phyloP scores from a whole-genome alignment of 2,329 filamentous ascomycete species.

The Ophiocordyceps camponoti-rufipedis region DNA sequence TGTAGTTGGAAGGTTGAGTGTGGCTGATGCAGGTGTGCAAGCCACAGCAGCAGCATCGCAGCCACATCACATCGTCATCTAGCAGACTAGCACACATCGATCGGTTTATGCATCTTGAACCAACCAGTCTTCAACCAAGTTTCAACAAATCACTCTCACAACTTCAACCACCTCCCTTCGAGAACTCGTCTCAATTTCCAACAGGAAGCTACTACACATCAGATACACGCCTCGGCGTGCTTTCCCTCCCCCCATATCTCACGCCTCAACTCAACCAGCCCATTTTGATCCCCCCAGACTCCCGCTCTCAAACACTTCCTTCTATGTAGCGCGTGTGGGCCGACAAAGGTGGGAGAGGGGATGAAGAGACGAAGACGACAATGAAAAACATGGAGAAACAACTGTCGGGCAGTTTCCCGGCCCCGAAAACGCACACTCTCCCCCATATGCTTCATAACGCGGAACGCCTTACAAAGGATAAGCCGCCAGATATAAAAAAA shows the following conservation, averaged over 20 bases:
- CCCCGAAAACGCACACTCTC: slow-evolving; percentile 5
- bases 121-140: too few relatives aligned
- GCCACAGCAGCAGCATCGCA: too few relatives aligned
- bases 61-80: too few relatives aligned
- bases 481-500: slow-evolving; percentile 1
- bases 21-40: too few relatives aligned
- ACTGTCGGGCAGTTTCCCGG: slow-evolving; percentile 3
- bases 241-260: not conserved
- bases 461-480: slow-evolving; percentile 14
- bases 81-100: too few relatives aligned
- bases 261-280: too few relatives aligned
- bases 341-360: not conserved
- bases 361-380: slow-evolving; percentile 3
- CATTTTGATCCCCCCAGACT: too few relatives aligned
- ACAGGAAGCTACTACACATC: slow-evolving; percentile 1
- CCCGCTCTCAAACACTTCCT: not conserved
- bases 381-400: slow-evolving; percentile 1
- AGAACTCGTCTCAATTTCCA: slow-evolving; percentile 1
- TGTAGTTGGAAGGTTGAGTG: too few relatives aligned
- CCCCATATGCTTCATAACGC: slow-evolving; percentile 6
- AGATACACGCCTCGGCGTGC: slow-evolving; percentile 1
- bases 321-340: not conserved
- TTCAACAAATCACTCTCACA: too few relatives aligned
- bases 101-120: too few relatives aligned
- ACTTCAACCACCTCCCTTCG: not conserved